Evolutionary conservation across 164 flowering plant genomes (phyloP).

Genomic region (Litsea cubeba): DNA sequence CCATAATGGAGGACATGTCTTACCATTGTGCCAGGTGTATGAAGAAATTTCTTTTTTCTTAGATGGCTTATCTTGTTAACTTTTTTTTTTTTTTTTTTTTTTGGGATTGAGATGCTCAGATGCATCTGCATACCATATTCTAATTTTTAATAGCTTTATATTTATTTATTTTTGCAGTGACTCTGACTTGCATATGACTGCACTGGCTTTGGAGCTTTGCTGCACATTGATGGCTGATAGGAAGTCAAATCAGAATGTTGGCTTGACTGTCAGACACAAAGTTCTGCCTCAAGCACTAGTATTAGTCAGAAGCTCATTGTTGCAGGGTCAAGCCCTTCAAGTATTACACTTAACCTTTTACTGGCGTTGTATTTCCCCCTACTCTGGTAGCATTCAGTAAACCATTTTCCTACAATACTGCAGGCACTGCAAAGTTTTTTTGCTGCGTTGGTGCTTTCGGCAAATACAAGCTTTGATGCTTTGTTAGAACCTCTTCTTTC

Average conservation of each 20-base stretch:
- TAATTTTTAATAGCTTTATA: neutral
- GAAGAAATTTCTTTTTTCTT: too few relatives aligned
- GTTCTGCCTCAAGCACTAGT: conserved; percentile 95
- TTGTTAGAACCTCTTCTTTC: conserved; percentile 91
- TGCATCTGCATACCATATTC: too few relatives aligned
- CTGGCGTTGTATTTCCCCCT: neutral
- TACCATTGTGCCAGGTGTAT: too few relatives aligned
- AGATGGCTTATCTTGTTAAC: too few relatives aligned
- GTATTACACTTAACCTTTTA: conserved; percentile 29
- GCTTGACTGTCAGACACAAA: conserved; percentile 72
- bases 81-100: too few relatives aligned
- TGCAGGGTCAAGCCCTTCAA: conserved; percentile 95
- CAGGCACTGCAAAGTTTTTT: conserved; percentile 91
- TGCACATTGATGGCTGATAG: conserved; percentile 90
- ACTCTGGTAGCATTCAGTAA: neutral
- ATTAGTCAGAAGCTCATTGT: conserved; percentile 80
- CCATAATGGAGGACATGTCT: too few relatives aligned
- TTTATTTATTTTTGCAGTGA: conserved; percentile 50
- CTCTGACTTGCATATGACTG: conserved; percentile 96
- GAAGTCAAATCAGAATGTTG: conserved; percentile 63
- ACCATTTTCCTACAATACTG: conserved; percentile 15
- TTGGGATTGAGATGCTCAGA: too few relatives aligned
- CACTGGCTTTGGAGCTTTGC: conserved; percentile 95
- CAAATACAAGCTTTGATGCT: conserved; percentile 84
- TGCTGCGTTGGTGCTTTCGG: conserved; percentile 75